phyloP scores from a whole-genome alignment of 2,329 filamentous ascomycete species.

The Trichophyton benhamiae region DNA sequence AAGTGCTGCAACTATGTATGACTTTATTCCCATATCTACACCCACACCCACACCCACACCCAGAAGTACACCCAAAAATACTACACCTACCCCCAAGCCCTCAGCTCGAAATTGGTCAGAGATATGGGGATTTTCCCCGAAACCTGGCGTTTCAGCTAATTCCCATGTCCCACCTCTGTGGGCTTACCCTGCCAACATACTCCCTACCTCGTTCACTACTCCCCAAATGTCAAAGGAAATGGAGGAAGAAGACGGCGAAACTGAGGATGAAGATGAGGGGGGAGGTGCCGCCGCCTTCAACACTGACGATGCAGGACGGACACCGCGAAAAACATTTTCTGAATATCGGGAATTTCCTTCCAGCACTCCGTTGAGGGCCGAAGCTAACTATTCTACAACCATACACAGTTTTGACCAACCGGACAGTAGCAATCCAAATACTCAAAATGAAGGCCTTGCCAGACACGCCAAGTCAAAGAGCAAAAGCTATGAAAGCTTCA shows the following conservation, averaged over 20 bases:
- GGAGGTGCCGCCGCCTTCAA: background rate
- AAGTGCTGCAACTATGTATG: conserved; percentile 15
- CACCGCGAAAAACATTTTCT: background rate
- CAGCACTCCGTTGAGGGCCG: background rate
- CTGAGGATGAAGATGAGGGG: background rate
- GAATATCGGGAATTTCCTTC: background rate
- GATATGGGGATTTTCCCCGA: conserved; percentile 10
- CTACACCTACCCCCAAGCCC: conserved; percentile 2
- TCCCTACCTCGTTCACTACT: background rate
- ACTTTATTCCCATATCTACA: conserved; percentile 5
- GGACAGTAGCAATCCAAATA: background rate
- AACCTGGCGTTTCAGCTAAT: background rate
- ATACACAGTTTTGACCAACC: background rate
- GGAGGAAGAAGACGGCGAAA: background rate
- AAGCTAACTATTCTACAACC: background rate
- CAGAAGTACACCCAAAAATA: no score
- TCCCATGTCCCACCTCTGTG: background rate
- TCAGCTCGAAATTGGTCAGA: conserved; percentile 12
- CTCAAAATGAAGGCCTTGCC: background rate
- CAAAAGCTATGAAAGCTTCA: conserved; percentile 24
- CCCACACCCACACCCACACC: no score
- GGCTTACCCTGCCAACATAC: conserved; percentile 5
- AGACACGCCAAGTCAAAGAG: conserved; percentile 20
- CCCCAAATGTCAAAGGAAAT: background rate
- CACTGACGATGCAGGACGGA: background rate